These are phyloP conservation scores for Phylloporus arenicola DNA, from an alignment of 768 basidiomycete species.

Conservation along the genomic window DNA sequence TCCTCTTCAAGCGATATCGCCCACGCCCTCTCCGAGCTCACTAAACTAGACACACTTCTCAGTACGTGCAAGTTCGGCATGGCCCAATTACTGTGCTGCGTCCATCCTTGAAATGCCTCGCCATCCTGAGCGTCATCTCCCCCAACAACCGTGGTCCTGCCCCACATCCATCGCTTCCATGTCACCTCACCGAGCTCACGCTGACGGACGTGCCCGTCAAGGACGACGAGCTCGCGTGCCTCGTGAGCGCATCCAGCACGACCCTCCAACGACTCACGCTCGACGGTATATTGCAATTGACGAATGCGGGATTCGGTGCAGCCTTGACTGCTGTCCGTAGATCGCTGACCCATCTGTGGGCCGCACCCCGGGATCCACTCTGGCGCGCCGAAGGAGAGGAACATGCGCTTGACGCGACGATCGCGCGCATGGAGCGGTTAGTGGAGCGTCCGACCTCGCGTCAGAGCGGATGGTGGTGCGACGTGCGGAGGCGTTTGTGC, in stretches of 20 bases:
- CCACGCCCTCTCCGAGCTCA: not conserved
- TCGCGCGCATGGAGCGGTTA: constrained; percentile 5
- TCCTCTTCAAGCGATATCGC: not conserved
- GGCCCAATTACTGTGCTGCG: constrained; percentile 2
- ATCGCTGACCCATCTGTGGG: not conserved
- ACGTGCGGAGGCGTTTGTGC: constrained; percentile 1
- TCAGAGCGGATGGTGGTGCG: constrained; percentile 9
- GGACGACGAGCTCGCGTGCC: constrained; percentile 9
- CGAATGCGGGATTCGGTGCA: constrained; percentile 2
- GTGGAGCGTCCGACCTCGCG: not conserved
- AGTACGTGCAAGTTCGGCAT: not conserved
- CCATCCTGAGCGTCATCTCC: not conserved
- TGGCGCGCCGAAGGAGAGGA: not conserved
- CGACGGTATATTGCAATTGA: not conserved
- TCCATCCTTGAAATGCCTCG: constrained; percentile 6
- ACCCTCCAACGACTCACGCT: constrained; percentile 8
- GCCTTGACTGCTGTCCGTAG: not conserved
- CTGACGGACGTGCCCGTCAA: not conserved
- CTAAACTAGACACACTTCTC: not conserved
- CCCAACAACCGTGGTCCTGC: not conserved
- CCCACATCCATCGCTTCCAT: not conserved
- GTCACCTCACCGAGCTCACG: constrained; percentile 1
- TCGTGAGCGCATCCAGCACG: constrained; percentile 2
- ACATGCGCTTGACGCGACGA: constrained; percentile 5
- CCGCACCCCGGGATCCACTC: not conserved